Evolutionary conservation across 2,329 filamentous ascomycete genomes (phyloP).

Genomic region (Capronia coronata): DNA sequence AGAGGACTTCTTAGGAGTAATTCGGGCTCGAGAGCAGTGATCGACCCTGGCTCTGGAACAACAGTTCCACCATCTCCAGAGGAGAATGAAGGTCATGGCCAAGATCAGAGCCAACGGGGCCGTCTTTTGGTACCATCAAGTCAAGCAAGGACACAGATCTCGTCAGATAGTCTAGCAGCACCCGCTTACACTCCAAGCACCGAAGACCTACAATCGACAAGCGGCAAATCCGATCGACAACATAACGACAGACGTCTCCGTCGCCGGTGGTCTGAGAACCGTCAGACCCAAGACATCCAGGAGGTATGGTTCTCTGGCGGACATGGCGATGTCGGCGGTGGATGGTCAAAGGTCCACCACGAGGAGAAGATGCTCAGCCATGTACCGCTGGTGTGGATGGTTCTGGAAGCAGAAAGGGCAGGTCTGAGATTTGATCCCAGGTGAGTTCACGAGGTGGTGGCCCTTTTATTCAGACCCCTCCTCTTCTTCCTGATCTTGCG

Average conservation of each 20-base stretch:
- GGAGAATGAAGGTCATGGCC: neutral
- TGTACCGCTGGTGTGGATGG: conserved; percentile 64
- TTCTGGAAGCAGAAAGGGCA: conserved; percentile 56
- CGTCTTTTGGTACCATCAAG: conserved; percentile 1
- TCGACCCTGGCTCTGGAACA: too few relatives aligned
- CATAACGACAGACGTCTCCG: conserved; percentile 7
- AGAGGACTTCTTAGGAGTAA: too few relatives aligned
- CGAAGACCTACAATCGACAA: conserved; percentile 9
- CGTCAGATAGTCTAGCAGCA: conserved; percentile 15
- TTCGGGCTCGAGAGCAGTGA: too few relatives aligned
- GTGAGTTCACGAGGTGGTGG: too few relatives aligned
- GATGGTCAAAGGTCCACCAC: conserved; percentile 39
- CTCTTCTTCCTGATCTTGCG: too few relatives aligned
- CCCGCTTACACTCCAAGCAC: conserved; percentile 9
- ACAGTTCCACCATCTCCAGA: neutral
- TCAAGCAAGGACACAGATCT: conserved; percentile 2
- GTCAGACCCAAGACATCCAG: conserved; percentile 62
- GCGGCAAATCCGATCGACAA: neutral
- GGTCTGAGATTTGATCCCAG: conserved; percentile 64
- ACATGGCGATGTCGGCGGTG: conserved; percentile 72
- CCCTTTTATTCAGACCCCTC: too few relatives aligned
- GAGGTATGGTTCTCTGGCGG: conserved; percentile 70
- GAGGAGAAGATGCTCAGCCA: conserved; percentile 59
- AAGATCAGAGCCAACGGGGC: neutral
- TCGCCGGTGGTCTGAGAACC: conserved; percentile 31